Evolutionary conservation across 495 filamentous ascomycete genomes (phyloP).

Genomic region (Friedmanniomyces endolithicus): DNA sequence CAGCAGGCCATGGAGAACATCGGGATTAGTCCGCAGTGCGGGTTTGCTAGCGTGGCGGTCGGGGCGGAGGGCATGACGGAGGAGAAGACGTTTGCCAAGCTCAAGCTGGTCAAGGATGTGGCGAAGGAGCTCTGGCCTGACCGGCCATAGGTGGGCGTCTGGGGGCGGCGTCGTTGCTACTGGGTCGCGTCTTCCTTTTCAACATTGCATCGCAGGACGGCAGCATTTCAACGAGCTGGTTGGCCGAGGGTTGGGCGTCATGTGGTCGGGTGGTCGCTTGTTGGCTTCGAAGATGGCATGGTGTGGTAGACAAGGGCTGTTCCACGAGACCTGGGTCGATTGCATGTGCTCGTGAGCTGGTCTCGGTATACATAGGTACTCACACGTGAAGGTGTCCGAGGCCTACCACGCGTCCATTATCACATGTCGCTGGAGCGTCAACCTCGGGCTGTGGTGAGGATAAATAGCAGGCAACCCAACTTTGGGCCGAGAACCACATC

Average conservation of each 20-base stretch:
- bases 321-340: not conserved
- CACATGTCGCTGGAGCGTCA: not conserved
- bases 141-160: not conserved
- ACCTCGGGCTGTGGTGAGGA: not conserved
- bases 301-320: not conserved
- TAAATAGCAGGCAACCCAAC: not conserved
- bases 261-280: not conserved
- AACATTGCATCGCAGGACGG: constrained; percentile 1
- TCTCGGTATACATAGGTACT: not conserved
- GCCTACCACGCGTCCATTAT: not conserved
- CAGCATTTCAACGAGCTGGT: constrained; percentile 2
- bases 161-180: not conserved
- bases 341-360: not conserved
- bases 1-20: constrained; percentile 27
- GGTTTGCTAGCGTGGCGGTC: constrained; percentile 27
- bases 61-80: constrained; percentile 30
- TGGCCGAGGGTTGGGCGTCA: not conserved
- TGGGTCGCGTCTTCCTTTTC: not conserved
- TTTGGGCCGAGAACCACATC: not conserved
- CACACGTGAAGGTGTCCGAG: not conserved
- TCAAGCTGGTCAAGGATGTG: constrained; percentile 29
- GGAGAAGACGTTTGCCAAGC: constrained; percentile 32
- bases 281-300: not conserved
- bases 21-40: constrained; percentile 31
- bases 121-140: constrained; percentile 30